phyloP scores from a whole-genome alignment of 2,329 filamentous ascomycete genomes.

The Dothidotthia symphoricarpi region DNA sequence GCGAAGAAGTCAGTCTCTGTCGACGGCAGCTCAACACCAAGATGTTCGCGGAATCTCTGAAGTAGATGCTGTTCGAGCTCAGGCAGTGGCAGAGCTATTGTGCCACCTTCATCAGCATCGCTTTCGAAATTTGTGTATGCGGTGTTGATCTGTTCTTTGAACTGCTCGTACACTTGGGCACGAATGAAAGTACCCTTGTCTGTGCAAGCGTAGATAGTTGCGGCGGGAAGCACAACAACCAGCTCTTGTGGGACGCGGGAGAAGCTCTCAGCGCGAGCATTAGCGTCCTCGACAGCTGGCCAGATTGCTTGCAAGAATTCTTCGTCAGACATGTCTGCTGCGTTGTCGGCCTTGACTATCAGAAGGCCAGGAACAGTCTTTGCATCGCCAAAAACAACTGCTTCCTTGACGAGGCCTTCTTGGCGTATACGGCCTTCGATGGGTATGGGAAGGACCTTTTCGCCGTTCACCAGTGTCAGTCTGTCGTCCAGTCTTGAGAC shows the following conservation, averaged over 20 bases:
- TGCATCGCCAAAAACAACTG: conserved; percentile 58
- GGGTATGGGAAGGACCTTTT: conserved; percentile 51
- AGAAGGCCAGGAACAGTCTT: conserved; percentile 54
- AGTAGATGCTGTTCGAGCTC: conserved; percentile 36
- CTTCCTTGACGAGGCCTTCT: conserved; percentile 54
- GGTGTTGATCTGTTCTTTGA: conserved; percentile 49
- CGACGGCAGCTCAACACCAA: conserved; percentile 19
- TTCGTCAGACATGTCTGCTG: conserved; percentile 43
- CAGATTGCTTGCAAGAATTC: conserved; percentile 52
- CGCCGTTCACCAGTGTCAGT: conserved; percentile 50
- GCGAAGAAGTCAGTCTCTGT: conserved; percentile 58
- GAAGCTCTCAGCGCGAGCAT: conserved; percentile 53
- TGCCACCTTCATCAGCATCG: conserved; percentile 16
- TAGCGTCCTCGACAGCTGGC: conserved; percentile 53
- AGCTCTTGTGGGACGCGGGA: conserved; percentile 55
- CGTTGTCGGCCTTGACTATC: conserved; percentile 52
- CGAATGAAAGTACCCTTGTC: conserved; percentile 60
- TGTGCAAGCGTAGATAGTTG: conserved; percentile 51
- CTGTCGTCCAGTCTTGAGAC: conserved; percentile 49
- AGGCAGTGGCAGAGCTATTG: conserved; percentile 25
- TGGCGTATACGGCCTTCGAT: conserved; percentile 57
- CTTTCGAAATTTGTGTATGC: conserved; percentile 41
- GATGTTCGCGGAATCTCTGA: conserved; percentile 17
- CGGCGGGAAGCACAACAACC: conserved; percentile 49
- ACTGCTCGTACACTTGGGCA: conserved; percentile 51